Percentiles rank a stretch among this genome's conserved stretches.
These are phyloP conservation scores for Trametes hirsuta DNA, from an alignment of 1,284 basidiomycete genomes.

Conservation along the genomic window DNA sequence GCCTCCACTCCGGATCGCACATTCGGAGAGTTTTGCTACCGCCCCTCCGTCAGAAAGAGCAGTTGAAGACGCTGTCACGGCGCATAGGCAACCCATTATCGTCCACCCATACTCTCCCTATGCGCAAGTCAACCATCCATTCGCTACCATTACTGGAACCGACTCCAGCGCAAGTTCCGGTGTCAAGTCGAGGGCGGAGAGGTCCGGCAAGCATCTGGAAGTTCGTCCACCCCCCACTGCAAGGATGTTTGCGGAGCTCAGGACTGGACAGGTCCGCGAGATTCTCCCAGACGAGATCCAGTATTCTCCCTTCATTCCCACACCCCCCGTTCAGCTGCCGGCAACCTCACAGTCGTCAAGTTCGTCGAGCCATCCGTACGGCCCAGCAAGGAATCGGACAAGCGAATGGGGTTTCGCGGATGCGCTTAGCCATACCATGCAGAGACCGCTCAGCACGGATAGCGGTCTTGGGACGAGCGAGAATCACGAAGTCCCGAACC, in stretches of 20 bases:
- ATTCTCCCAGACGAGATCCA: conserved; percentile 52
- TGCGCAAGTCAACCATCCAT: conserved; percentile 39
- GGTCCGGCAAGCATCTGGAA: conserved; percentile 23
- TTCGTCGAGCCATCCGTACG: conserved; percentile 32
- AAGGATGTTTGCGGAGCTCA: conserved; percentile 59
- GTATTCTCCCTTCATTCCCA: conserved; percentile 51
- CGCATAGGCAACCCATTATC: conserved; percentile 51
- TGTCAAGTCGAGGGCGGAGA: background rate
- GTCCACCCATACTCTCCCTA: conserved; percentile 45
- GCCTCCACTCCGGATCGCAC: conserved; percentile 1
- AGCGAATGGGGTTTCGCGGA: conserved; percentile 40
- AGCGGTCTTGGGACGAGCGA: conserved; percentile 54
- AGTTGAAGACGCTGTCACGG: conserved; percentile 43
- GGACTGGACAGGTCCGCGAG: conserved; percentile 52
- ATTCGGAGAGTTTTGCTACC: background rate
- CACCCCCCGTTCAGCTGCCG: conserved; percentile 19
- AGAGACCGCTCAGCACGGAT: conserved; percentile 41
- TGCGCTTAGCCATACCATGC: conserved; percentile 34
- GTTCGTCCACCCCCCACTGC: conserved; percentile 40
- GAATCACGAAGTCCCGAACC: conserved; percentile 29
- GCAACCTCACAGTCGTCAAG: conserved; percentile 5
- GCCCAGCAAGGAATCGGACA: conserved; percentile 26
- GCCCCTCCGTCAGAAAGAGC: conserved; percentile 12
- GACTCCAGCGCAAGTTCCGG: background rate
- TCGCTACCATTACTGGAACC: conserved; percentile 30